A percentile compares a stretch with the other conserved stretches of the same genome.
These are phyloP conservation scores for Akebia trifoliata DNA, from an alignment of 164 flowering plant species.

Conservation along the genomic window DNA sequence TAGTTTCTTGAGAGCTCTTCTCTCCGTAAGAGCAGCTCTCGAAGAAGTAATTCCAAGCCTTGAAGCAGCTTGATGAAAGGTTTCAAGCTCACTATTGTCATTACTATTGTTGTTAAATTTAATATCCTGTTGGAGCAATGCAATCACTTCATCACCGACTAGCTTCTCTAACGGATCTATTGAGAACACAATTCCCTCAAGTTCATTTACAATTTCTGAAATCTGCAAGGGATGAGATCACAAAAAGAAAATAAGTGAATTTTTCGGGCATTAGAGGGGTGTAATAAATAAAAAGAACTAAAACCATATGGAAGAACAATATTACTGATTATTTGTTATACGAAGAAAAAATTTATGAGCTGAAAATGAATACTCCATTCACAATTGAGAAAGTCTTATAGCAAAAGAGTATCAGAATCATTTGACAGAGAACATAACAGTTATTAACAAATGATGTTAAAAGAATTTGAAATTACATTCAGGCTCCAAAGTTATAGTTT, in stretches of 20 bases:
- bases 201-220: slow-evolving; percentile 65
- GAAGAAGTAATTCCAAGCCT: slow-evolving; percentile 90
- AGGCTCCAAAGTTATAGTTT: not conserved
- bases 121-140: slow-evolving; percentile 84
- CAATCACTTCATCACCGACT: slow-evolving; percentile 86
- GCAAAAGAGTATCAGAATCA: not conserved
- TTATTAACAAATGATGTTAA: not conserved
- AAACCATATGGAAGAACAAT: not conserved
- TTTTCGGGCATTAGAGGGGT: not conserved
- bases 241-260: not conserved
- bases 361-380: too few relatives aligned
- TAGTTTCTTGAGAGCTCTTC: slow-evolving; percentile 89
- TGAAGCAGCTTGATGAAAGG: slow-evolving; percentile 86
- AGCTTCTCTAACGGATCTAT: slow-evolving; percentile 86
- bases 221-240: slow-evolving; percentile 42
- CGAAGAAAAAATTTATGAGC: not conserved
- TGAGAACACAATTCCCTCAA: slow-evolving; percentile 51
- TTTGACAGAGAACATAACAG: not conserved
- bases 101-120: slow-evolving; percentile 41
- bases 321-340: not conserved
- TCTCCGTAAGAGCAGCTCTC: slow-evolving; percentile 84
- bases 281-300: not conserved
- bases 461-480: not conserved
- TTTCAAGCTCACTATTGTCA: slow-evolving; percentile 78
- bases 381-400: not conserved